Evolutionary conservation across 805 yeast species (phyloP).

Genomic region (Sugiyamaella boreocaroliniensis): DNA sequence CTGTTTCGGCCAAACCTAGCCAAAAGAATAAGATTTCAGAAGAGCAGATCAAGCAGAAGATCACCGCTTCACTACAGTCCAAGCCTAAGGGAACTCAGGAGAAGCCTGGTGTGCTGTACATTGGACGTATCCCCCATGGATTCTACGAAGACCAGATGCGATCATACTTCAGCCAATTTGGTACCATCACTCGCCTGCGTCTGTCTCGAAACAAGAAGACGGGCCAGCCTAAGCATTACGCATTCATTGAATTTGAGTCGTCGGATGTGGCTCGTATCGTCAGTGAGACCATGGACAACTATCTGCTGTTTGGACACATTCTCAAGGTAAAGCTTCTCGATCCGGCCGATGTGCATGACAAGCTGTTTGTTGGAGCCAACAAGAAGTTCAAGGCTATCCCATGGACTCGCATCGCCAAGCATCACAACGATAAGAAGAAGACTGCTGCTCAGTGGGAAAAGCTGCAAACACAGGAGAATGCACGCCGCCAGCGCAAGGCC

Average conservation of each 20-base stretch:
- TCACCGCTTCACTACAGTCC: slow-evolving; percentile 16
- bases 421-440: slow-evolving; percentile 52
- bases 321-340: slow-evolving; percentile 60
- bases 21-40: slow-evolving; percentile 8
- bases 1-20: slow-evolving; percentile 8
- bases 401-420: slow-evolving; percentile 48
- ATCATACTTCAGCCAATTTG: slow-evolving; percentile 85
- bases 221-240: slow-evolving; percentile 88
- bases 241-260: slow-evolving; percentile 75
- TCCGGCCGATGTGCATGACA: slow-evolving; percentile 34
- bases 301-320: slow-evolving; percentile 79
- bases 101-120: slow-evolving; percentile 62
- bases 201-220: slow-evolving; percentile 84
- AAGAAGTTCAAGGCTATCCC: slow-evolving; percentile 52
- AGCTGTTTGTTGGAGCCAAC: slow-evolving; percentile 54
- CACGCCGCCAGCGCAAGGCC: slow-evolving; percentile 39
- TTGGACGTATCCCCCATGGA: slow-evolving; percentile 90
- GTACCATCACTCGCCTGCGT: slow-evolving; percentile 69
- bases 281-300: slow-evolving; percentile 93
- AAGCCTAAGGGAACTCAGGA: slow-evolving; percentile 18
- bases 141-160: slow-evolving; percentile 70
- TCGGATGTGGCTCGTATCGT: slow-evolving; percentile 79
- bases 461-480: slow-evolving; percentile 42
- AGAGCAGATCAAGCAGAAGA: slow-evolving; percentile 10
- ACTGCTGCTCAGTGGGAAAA: slow-evolving; percentile 50